Conservation (phyloP, 306 rosid genomes). For the Begonia peltatifolia region DNA sequence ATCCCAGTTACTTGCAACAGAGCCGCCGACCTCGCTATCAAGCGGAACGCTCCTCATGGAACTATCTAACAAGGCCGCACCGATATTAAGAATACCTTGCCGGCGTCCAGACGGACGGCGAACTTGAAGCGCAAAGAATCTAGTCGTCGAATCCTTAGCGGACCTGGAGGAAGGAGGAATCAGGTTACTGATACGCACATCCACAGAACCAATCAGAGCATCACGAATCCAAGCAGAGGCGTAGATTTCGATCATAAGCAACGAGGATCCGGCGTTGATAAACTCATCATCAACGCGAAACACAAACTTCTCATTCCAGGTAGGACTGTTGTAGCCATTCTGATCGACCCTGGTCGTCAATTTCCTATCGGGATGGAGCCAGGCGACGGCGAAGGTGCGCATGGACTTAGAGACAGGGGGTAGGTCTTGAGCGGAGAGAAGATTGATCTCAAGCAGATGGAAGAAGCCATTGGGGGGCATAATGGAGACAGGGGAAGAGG, state of each 20-base stretch:
- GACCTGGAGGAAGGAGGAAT: conserved; percentile 14
- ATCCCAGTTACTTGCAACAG: conserved; percentile 29
- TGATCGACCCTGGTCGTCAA: conserved; percentile 33
- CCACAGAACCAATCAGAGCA: conserved; percentile 40
- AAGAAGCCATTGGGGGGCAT: conserved; percentile 11
- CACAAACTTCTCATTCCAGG: conserved; percentile 75
- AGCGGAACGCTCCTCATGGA: conserved; percentile 56
- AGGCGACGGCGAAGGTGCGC: conserved; percentile 52
- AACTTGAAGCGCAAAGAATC: conserved; percentile 44
- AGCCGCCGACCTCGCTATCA: conserved; percentile 44
- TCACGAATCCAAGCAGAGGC: conserved; percentile 35
- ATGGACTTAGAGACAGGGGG: conserved; percentile 26
- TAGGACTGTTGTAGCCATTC: conserved; percentile 41
- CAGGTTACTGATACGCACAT: conserved; percentile 26
- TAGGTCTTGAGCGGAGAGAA: conserved; percentile 55
- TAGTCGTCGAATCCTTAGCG: conserved; percentile 26
- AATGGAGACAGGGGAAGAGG: not conserved
- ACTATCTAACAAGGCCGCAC: conserved; percentile 34
- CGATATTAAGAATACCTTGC: conserved; percentile 53
- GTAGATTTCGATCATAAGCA: conserved; percentile 46
- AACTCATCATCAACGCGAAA: conserved; percentile 42
- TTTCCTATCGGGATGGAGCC: conserved; percentile 50
- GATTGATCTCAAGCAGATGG: conserved; percentile 49
- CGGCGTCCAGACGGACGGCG: conserved; percentile 70
- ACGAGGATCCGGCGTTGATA: conserved; percentile 20